Percentiles rank a stretch among this genome's conserved stretches.
Conservation (phyloP, 2,329 filamentous ascomycete species). For the Sclerotinia glacialis region DNA sequence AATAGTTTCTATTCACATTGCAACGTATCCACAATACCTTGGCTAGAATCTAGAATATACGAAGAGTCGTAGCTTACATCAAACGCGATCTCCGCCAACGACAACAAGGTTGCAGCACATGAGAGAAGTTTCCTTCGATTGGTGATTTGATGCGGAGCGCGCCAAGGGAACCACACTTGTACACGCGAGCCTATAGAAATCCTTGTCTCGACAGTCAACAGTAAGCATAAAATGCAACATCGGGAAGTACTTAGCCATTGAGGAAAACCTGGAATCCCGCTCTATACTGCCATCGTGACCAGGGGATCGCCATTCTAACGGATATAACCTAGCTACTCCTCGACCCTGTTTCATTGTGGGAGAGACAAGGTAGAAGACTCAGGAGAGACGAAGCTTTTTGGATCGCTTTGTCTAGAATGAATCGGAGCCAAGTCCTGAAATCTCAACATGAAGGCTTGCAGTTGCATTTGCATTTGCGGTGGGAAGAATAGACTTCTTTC, state of each 20-base stretch:
- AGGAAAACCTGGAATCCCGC: neutral
- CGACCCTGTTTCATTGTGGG: too few relatives aligned
- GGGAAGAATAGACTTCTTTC: neutral
- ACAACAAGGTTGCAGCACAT: neutral
- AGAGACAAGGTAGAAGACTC: too few relatives aligned
- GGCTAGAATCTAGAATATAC: neutral
- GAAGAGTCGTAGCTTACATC: neutral
- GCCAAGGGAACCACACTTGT: neutral
- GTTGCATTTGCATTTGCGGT: neutral
- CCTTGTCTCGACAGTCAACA: neutral
- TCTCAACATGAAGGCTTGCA: neutral
- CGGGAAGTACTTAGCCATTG: neutral
- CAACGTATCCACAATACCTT: neutral
- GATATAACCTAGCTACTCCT: neutral
- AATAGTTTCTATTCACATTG: neutral
- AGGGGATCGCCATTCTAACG: neutral
- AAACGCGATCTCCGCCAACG: neutral
- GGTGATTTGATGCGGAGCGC: neutral
- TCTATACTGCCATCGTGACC: neutral
- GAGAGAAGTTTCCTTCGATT: neutral
- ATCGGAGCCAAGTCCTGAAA: neutral
- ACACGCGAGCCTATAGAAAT: neutral
- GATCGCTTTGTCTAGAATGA: neutral
- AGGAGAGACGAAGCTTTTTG: too few relatives aligned
- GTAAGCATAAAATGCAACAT: neutral